Percentiles rank a stretch among this genome's conserved stretches.
These are phyloP conservation scores for Wickerhamomyces queroliae DNA, from an alignment of 805 yeast species.

Conservation along the genomic window DNA sequence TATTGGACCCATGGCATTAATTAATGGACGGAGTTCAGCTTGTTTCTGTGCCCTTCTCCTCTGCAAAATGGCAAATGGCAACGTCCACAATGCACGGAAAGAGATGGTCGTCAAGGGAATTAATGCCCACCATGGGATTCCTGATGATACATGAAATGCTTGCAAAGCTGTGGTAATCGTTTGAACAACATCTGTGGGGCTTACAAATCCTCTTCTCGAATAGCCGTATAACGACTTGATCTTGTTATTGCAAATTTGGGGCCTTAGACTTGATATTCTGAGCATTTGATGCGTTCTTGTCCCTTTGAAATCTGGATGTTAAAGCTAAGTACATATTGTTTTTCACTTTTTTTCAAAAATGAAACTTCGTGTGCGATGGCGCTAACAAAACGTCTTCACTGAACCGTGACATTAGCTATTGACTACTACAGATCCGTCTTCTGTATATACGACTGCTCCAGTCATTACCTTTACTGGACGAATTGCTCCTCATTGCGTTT, in stretches of 20 bases:
- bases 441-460: too few species aligned
- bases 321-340: too few species aligned
- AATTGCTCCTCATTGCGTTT: too few species aligned
- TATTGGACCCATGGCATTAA: conserved; percentile 72
- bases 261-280: background rate
- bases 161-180: conserved; percentile 31
- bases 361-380: too few species aligned
- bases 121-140: conserved; percentile 78
- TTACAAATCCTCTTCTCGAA: conserved; percentile 5
- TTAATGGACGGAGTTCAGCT: conserved; percentile 62
- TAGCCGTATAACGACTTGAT: background rate
- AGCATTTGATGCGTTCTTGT: background rate
- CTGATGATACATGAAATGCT: conserved; percentile 44
- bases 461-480: too few species aligned
- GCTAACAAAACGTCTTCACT: too few species aligned
- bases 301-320: too few species aligned
- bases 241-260: background rate
- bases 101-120: conserved; percentile 71
- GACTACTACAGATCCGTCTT: too few species aligned
- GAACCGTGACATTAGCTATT: too few species aligned
- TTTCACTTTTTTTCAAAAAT: too few species aligned
- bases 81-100: conserved; percentile 58
- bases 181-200: conserved; percentile 10
- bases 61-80: conserved; percentile 75
- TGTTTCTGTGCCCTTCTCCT: conserved; percentile 67